Base-by-base conservation (phyloP, 2,329 filamentous ascomycete species). In the Zymoseptoria pseudotritici region DNA sequence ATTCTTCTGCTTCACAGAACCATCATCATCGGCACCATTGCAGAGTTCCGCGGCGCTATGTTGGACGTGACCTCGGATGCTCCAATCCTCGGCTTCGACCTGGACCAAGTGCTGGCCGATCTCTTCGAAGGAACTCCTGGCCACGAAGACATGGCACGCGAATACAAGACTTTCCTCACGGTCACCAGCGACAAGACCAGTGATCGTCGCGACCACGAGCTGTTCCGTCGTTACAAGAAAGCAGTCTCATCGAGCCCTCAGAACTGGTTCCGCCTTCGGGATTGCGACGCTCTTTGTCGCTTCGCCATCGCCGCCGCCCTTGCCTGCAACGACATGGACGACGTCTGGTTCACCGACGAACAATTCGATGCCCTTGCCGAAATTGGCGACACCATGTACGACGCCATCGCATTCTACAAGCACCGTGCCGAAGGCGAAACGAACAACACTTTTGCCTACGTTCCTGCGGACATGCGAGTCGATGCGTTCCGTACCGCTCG, bases 351-450 rank as follows among this genome's bases (percentile, higher is more conserved):
- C 26, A 64, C 67, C 53, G 58, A 68, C 55, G 55, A 68, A 9
- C 69, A 66, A 59, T 70, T 66, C 29, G 69, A 73, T 61, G 60
- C 62, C 11, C 46, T 64, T n/a, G 57, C 57, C 4, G 62, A 64
- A 54, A 53, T 74, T 11, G 67, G 66, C 3, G 66, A 64, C 53
- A 67, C 64, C 8, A 61, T 73, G 24, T 73, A 73, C 61, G 72
- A 74, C 51, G 67, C 71, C 20, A 65, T 72, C 17, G 66, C 71
- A 24, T 73, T 72, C 62, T 73, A 63, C 65, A 73, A 73, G 67
- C 72, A 74, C 58, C 67, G 70, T 4, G 57, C 64, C 36, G 72
- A 73, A 61, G 71, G 71, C 11, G 72, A 73, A 61, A 73, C 71
- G 4, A 72, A 74, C 64, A 70, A 60, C 61, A 73, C 70, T 2